Base-by-base conservation (phyloP, 305 asterid species). In the Rubia occidens region DNA sequence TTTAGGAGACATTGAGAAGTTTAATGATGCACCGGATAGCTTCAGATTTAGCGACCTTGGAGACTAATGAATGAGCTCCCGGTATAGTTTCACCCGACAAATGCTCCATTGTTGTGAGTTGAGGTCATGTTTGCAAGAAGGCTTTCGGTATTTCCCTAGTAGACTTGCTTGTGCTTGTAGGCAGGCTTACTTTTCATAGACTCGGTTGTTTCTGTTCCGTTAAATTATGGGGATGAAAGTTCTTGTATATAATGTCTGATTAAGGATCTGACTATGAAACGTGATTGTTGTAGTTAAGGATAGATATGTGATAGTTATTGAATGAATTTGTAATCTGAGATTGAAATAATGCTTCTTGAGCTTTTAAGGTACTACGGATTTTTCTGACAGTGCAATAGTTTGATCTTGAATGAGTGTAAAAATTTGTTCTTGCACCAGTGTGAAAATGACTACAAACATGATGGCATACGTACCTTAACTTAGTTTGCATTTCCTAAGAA, bases 1-100 rank as follows among this genome's bases (percentile, higher is more conserved):
- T 73, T 66, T 81, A 89, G 91, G 82, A 74, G 81, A 84, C 73
- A 76, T 82, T 58, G 86, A 78, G 65, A 82, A 83, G 80, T 70
- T 83, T 78, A 84, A 78, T 71, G 80, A 80, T 60, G 83, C 83
- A 51, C 74, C 85, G 20, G 88, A 78, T 64, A 78, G 78, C 81
- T 71, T 88, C 80, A 80, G 82, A 78, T 84, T 67, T 70, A 80
- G 76, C 67, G 80, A 82, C 80, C 86, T 75, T 64, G 82, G 80
- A 18, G 84, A 87, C 69, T 85, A 79, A 78, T 69, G 49, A 67
- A 51, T 42, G 29, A 51, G 69, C 14, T 32, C 18, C 26, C 29
- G 74, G 39, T 35, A 64, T 73, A 49, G 26, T 35, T 44, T 55
- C 35, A 64, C 61, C 56, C 54, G 39, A 29, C 70, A 60, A 26